Base-by-base conservation (phyloP, 2,329 filamentous ascomycete genomes). In the Fusarium abutilonis region DNA sequence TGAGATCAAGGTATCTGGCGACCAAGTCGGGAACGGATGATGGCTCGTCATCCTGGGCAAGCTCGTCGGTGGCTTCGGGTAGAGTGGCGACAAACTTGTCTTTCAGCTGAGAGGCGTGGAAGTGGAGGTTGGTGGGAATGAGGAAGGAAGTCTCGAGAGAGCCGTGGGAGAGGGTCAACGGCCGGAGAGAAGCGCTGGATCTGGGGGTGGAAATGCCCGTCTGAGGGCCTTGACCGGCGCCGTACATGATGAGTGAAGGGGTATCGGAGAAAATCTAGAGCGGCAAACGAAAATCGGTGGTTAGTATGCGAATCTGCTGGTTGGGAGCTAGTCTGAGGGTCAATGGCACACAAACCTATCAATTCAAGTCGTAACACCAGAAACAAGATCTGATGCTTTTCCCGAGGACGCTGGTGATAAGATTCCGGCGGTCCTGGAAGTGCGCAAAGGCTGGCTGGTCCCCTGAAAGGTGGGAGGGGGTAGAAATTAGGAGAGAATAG, bases 31-130 rank as follows among this genome's bases (percentile, higher is more conserved):
- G 82, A 42, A 93, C 88, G 21, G 96, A 99, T 34, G 95, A 98
- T n/a, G 95, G 95, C 82, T 99, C 96, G 71, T 99, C 95, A 82
- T 99, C 96, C 75, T 94, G 93, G 60, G 95, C 96, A 65, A 98
- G 87, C 82, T 99, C 95, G 76, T 99, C 95, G 75, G 96, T 99
- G 55, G 95, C 91, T 72, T 89, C 84, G 50, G 96, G 96, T 69
- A 99, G 85, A 65, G 89, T 92, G 43, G 91, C 85, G 66, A 88
- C 86, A 80, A 99, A 99, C 68, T 88, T 86, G 71, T 97, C 93
- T 83, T 94, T 96, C 74, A 98, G 84, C 81, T 97, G 92, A 60
- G 93, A 90, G 71, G 95, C 95, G 78, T 95, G 93, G 83, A 96
- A 99, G 80, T 99, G 95, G 64, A 97, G 87, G 73, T 89, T 91